These are phyloP conservation scores for Tolypocladium album DNA, from an alignment of 2,329 filamentous ascomycete genomes.

Conservation along the genomic window DNA sequence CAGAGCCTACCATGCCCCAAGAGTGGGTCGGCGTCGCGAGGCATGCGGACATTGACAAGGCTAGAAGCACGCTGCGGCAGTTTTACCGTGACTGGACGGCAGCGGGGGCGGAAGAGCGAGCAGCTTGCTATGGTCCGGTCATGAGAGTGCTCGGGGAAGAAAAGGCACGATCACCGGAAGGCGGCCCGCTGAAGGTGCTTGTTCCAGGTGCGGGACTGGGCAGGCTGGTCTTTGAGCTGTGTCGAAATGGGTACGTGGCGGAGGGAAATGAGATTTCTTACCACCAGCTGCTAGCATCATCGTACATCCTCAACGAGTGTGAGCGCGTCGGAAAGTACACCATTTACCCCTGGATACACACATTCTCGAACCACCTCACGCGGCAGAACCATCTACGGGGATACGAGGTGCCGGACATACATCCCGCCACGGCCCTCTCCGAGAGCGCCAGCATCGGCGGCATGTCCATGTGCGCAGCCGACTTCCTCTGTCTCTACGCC, in stretches of 20 bases:
- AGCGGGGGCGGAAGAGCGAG: slow-evolving; percentile 63
- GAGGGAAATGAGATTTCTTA: slow-evolving; percentile 97
- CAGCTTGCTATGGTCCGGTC: slow-evolving; percentile 68
- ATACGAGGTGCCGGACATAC: slow-evolving; percentile 71
- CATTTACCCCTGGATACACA: slow-evolving; percentile 77
- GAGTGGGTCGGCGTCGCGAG: slow-evolving; percentile 65
- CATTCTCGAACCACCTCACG: slow-evolving; percentile 74
- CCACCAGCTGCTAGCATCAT: slow-evolving; percentile 84
- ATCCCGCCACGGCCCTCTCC: slow-evolving; percentile 49
- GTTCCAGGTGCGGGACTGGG: slow-evolving; percentile 87
- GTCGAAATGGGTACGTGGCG: slow-evolving; percentile 56
- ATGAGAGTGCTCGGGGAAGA: slow-evolving; percentile 51
- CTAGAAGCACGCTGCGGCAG: slow-evolving; percentile 82
- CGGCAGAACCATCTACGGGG: slow-evolving; percentile 64
- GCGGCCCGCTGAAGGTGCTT: slow-evolving; percentile 51
- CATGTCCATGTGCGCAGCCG: slow-evolving; percentile 89
- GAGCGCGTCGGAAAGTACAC: slow-evolving; percentile 49
- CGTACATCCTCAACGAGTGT: slow-evolving; percentile 63
- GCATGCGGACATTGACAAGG: slow-evolving; percentile 73
- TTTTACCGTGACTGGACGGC: slow-evolving; percentile 92
- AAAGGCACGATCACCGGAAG: slow-evolving; percentile 17
- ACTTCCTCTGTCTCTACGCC: slow-evolving; percentile 82
- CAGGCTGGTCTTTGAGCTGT: slow-evolving; percentile 80
- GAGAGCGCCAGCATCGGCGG: slow-evolving; percentile 34
- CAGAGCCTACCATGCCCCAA: slow-evolving; percentile 37